phyloP scores from a whole-genome alignment of 2,329 filamentous ascomycete genomes.

The Apiospora pterosperma region DNA sequence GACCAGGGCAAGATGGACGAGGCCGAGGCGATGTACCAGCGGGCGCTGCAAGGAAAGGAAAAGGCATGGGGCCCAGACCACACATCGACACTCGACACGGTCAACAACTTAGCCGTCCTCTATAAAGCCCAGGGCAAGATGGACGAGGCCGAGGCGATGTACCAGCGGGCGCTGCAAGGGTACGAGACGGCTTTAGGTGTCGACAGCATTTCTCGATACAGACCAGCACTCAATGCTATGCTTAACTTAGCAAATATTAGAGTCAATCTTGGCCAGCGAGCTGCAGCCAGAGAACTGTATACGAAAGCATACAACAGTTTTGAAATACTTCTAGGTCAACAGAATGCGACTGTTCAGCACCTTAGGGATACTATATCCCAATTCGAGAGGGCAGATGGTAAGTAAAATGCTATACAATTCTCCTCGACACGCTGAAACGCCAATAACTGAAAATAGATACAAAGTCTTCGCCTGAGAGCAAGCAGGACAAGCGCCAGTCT shows the following conservation, averaged over 20 bases:
- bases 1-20: too few relatives aligned
- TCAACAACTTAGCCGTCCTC: constrained; percentile 26
- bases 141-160: constrained; percentile 25
- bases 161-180: constrained; percentile 24
- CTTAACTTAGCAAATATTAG: neutral
- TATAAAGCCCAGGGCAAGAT: constrained; percentile 22
- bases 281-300: neutral
- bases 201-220: neutral
- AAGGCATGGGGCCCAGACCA: neutral
- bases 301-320: neutral
- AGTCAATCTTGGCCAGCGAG: neutral
- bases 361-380: neutral
- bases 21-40: neutral
- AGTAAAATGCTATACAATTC: too few relatives aligned
- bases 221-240: neutral
- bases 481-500: neutral
- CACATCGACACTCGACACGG: neutral
- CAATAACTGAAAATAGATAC: too few relatives aligned
- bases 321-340: neutral
- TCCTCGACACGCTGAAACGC: too few relatives aligned
- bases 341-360: neutral
- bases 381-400: neutral
- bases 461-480: too few relatives aligned
- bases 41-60: too few relatives aligned
- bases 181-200: constrained; percentile 5